Percentiles rank a stretch among this genome's conserved stretches.
Evolutionary conservation across 495 filamentous ascomycete species (phyloP).

Genomic region (Aspergillus nidulans): DNA sequence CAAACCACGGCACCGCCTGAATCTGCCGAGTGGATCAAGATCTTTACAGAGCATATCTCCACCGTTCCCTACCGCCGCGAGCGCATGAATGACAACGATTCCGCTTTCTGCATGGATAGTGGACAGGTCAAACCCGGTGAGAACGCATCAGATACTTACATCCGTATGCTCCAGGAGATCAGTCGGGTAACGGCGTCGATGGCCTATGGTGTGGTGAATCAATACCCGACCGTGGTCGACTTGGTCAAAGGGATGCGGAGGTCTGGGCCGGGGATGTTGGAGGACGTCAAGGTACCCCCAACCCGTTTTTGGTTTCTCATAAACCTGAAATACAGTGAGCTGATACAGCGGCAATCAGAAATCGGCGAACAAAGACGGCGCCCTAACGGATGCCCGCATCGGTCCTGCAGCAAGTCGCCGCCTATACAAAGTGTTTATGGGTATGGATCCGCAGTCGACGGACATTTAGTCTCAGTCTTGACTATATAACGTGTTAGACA

Average conservation of each 20-base stretch:
- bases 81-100: slow-evolving; percentile 44
- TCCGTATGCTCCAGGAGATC: slow-evolving; percentile 77
- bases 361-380: slow-evolving; percentile 64
- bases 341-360: slow-evolving; percentile 34
- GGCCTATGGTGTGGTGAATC: slow-evolving; percentile 62
- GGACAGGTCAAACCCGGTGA: slow-evolving; percentile 77
- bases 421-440: slow-evolving; percentile 70
- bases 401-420: slow-evolving; percentile 68
- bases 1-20: slow-evolving; percentile 60
- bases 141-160: slow-evolving; percentile 62
- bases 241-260: slow-evolving; percentile 56
- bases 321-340: too few relatives aligned
- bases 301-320: too few relatives aligned
- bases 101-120: slow-evolving; percentile 76
- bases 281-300: slow-evolving; percentile 53
- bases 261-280: slow-evolving; percentile 55
- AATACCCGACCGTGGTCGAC: slow-evolving; percentile 55
- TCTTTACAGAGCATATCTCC: slow-evolving; percentile 78
- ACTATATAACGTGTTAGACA: too few relatives aligned
- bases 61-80: slow-evolving; percentile 65
- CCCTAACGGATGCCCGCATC: slow-evolving; percentile 58
- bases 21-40: slow-evolving; percentile 71
- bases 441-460: slow-evolving; percentile 58
- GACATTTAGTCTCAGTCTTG: slow-evolving; percentile 49
- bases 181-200: slow-evolving; percentile 66